Conservation (phyloP, 164 flowering plant species). For the Piper longum region DNA sequence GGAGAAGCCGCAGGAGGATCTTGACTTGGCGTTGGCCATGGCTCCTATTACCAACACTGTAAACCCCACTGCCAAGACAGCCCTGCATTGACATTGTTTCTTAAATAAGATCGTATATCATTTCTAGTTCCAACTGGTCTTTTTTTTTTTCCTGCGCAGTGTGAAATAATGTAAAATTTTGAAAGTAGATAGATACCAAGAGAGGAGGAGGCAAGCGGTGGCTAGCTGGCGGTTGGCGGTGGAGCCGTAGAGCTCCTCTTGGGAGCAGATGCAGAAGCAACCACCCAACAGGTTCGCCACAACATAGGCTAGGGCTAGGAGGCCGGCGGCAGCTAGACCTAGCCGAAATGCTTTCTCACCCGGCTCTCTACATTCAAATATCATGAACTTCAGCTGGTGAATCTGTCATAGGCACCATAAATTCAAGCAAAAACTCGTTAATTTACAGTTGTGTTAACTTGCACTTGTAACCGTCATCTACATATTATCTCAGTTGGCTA, state of each 20-base stretch:
- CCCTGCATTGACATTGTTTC: constrained; percentile 27
- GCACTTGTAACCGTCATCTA: background rate
- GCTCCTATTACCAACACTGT: constrained; percentile 57
- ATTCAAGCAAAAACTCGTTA: background rate
- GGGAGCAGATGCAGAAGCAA: constrained; percentile 51
- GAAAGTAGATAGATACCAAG: constrained; percentile 37
- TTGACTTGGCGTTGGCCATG: constrained; percentile 48
- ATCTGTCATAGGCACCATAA: constrained; percentile 21
- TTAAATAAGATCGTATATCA: too few species aligned
- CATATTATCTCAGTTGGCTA: background rate
- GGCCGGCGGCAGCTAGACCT: constrained; percentile 55
- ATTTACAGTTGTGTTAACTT: background rate
- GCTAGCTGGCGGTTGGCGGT: constrained; percentile 55
- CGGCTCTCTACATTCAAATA: constrained; percentile 80
- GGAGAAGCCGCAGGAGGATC: constrained; percentile 53
- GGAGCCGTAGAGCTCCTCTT: constrained; percentile 43
- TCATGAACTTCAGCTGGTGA: constrained; percentile 52
- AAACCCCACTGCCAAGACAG: constrained; percentile 49
- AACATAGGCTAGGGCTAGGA: constrained; percentile 58
- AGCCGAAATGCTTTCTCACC: constrained; percentile 61
- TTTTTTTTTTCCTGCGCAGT: too few species aligned
- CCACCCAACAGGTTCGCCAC: constrained; percentile 64
- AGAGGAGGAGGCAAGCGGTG: constrained; percentile 42
- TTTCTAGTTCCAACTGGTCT: too few species aligned
- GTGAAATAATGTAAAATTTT: too few species aligned